phyloP scores from a whole-genome alignment of 805 yeast genomes.

The Ogataea nitratoaversa region DNA sequence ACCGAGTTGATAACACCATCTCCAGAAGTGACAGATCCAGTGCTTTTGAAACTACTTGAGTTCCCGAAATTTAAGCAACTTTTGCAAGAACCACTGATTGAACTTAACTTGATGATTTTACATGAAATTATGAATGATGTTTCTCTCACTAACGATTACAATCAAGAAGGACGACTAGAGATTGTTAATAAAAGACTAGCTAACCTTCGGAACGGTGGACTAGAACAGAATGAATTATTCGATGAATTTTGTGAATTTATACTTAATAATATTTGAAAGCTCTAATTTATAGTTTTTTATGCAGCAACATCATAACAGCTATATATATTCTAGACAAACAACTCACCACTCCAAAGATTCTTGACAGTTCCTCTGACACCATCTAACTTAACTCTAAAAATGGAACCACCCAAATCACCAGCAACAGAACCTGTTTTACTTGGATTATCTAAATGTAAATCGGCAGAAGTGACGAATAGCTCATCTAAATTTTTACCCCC shows the following conservation, averaged over 20 bases:
- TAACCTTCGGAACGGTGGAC: conserved; percentile 58
- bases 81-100: conserved; percentile 50
- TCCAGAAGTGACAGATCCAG: conserved; percentile 15
- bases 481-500: conserved; percentile 59
- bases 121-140: conserved; percentile 45
- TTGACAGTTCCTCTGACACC: conserved; percentile 34
- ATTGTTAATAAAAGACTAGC: conserved; percentile 59
- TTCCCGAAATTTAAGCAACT: conserved; percentile 43
- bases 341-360: conserved; percentile 23
- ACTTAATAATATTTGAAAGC: conserved; percentile 16
- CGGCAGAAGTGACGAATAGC: conserved; percentile 66
- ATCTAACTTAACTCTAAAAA: conserved; percentile 43
- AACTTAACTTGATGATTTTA: conserved; percentile 49
- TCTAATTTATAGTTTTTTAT: neutral
- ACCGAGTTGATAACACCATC: neutral
- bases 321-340: no score
- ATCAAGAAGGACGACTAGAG: conserved; percentile 49
- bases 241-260: conserved; percentile 61
- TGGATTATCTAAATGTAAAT: conserved; percentile 39
- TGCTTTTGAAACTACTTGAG: conserved; percentile 28
- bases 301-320: no score
- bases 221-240: conserved; percentile 60
- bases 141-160: conserved; percentile 43
- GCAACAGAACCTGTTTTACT: conserved; percentile 26
- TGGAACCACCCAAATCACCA: conserved; percentile 55